A percentile compares a stretch with the other conserved stretches of the same genome.
These are phyloP conservation scores for Eucalyptus paniculata DNA, from an alignment of 345 rosid genomes.

Conservation along the genomic window DNA sequence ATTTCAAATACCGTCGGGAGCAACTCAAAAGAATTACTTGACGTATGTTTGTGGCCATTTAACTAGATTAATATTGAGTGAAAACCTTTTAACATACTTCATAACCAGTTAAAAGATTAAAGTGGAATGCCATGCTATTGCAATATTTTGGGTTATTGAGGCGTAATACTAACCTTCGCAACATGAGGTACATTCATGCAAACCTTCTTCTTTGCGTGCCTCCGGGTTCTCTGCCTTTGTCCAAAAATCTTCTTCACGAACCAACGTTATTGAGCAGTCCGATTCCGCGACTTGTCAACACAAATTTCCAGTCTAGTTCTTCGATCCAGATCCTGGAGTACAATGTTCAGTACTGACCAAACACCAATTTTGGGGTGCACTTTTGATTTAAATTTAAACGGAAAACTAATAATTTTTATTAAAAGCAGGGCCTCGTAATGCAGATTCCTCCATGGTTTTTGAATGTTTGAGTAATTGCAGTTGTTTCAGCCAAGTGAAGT, in stretches of 20 bases:
- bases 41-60: rapidly evolving
- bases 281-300: not conserved
- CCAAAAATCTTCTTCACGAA: too few relatives aligned
- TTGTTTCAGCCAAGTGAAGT: too few relatives aligned
- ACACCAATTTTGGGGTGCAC: not conserved
- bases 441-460: not conserved
- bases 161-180: not conserved
- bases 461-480: rapidly evolving
- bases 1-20: not conserved
- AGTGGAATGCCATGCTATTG: not conserved
- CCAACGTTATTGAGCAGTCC: not conserved
- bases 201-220: not conserved
- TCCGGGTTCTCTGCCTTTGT: not conserved
- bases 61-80: not conserved
- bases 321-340: not conserved
- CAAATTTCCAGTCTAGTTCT: not conserved
- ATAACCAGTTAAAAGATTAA: not conserved
- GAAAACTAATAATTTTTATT: not conserved
- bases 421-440: not conserved
- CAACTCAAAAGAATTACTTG: not conserved
- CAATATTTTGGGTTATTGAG: too few relatives aligned
- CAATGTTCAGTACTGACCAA: not conserved
- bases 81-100: not conserved
- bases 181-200: not conserved
- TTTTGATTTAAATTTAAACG: not conserved